Conservation (phyloP, 257 asterid genomes). For the Capsicum pubescens region DNA sequence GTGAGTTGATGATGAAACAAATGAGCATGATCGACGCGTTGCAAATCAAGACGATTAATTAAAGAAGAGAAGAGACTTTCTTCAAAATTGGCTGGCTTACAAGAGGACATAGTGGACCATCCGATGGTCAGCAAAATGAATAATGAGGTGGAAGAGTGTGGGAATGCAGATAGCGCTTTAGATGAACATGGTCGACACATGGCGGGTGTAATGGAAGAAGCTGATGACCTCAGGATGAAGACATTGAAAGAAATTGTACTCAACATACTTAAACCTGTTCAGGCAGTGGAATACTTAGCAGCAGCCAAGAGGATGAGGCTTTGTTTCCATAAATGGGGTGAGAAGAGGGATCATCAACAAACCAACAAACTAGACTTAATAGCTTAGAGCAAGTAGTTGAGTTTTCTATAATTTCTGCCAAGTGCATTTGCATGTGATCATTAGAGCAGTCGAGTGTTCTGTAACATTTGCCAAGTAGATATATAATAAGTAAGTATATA, state of each 20-base stretch:
- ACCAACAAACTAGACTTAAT: too few relatives aligned
- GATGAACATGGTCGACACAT: constrained; percentile 40
- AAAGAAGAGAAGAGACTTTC: constrained; percentile 46
- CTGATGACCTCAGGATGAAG: constrained; percentile 49
- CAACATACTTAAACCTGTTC: constrained; percentile 46
- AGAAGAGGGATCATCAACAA: constrained; percentile 39
- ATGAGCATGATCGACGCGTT: constrained; percentile 44
- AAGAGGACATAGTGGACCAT: constrained; percentile 49
- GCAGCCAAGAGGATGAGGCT: constrained; percentile 51
- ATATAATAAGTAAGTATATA: too few relatives aligned
- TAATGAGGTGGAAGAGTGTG: constrained; percentile 7
- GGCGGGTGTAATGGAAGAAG: constrained; percentile 49
- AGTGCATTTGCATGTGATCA: too few relatives aligned
- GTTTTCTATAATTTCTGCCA: too few relatives aligned
- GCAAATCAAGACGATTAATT: constrained; percentile 45
- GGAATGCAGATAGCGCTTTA: constrained; percentile 37
- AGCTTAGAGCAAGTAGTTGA: too few relatives aligned
- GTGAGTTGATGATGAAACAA: constrained; percentile 42
- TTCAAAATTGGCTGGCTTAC: constrained; percentile 43
- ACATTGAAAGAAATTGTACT: constrained; percentile 43
- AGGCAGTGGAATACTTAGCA: constrained; percentile 56
- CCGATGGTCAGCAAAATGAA: constrained; percentile 43
- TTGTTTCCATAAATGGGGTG: constrained; percentile 56
- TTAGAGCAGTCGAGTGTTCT: too few relatives aligned
- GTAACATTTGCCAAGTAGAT: too few relatives aligned